Conservation (phyloP, 129 eudicot species). For the Flaveria trinervia region DNA sequence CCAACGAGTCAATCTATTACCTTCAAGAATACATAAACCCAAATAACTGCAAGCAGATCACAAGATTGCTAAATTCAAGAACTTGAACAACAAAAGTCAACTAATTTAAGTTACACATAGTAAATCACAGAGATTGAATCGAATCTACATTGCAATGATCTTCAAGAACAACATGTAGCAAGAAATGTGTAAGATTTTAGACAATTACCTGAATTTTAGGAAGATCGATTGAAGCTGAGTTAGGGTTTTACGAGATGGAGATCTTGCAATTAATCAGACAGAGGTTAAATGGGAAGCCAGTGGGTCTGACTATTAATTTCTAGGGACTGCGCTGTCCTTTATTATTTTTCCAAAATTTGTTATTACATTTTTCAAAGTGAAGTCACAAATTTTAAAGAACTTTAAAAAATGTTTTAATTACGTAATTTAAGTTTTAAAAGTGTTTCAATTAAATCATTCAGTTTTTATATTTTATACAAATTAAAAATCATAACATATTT, state of each 20-base stretch:
- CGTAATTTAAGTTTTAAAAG: too few relatives aligned
- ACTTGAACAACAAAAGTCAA: constrained; percentile 3
- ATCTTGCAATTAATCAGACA: constrained; percentile 35
- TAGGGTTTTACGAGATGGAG: constrained; percentile 39
- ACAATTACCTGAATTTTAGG: constrained; percentile 24
- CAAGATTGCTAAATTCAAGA: constrained; percentile 12
- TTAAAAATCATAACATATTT: too few relatives aligned
- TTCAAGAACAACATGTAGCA: constrained; percentile 6
- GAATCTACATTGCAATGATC: constrained; percentile 1
- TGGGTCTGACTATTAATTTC: constrained; percentile 27
- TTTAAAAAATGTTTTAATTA: too few relatives aligned
- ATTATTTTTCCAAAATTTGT: too few relatives aligned
- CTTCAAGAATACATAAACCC: background rate
- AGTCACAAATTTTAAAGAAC: too few relatives aligned
- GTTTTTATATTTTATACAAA: too few relatives aligned
- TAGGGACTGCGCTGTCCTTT: too few relatives aligned
- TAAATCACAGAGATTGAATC: constrained; percentile 1
- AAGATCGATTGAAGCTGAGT: constrained; percentile 29
- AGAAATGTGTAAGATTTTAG: constrained; percentile 26
- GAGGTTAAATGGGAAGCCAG: constrained; percentile 10
- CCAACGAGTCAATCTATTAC: constrained; percentile 28
- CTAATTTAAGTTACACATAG: background rate
- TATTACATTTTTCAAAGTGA: too few relatives aligned
- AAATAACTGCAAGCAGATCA: constrained; percentile 12
- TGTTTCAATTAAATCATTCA: too few relatives aligned